Conservation (phyloP, 2,329 filamentous ascomycete species). For the Clonostachys rosea region DNA sequence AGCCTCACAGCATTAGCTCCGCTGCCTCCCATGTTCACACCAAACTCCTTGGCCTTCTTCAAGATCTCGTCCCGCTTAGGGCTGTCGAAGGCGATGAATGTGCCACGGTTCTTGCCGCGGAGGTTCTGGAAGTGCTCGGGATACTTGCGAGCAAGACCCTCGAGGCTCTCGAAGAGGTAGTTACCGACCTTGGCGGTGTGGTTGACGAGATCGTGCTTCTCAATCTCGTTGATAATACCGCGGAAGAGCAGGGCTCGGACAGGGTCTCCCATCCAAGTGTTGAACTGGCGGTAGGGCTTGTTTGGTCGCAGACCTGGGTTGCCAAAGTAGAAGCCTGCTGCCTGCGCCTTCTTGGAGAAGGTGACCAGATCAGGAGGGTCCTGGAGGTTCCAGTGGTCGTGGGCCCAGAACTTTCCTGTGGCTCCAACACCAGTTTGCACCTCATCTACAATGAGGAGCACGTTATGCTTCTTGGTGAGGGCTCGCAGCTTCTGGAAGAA, state of each 20-base stretch:
- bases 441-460: conserved; percentile 89
- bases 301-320: conserved; percentile 78
- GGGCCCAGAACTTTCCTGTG: conserved; percentile 93
- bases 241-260: conserved; percentile 81
- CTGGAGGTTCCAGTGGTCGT: conserved; percentile 85
- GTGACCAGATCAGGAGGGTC: conserved; percentile 89
- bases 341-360: conserved; percentile 93
- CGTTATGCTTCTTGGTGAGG: conserved; percentile 70
- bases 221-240: conserved; percentile 77
- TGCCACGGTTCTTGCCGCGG: conserved; percentile 81
- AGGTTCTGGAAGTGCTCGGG: conserved; percentile 78
- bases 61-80: conserved; percentile 77
- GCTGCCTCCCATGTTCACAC: conserved; percentile 83
- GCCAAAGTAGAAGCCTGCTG: conserved; percentile 87
- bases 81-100: conserved; percentile 89
- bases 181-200: conserved; percentile 74
- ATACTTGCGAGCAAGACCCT: conserved; percentile 63
- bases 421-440: conserved; percentile 92
- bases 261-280: conserved; percentile 96
- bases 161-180: conserved; percentile 70
- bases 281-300: conserved; percentile 94
- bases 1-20: conserved; percentile 72
- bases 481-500: conserved; percentile 85
- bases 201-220: conserved; percentile 70
- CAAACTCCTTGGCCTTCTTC: conserved; percentile 70